Evolutionary conservation across 306 rosid species (phyloP).

Genomic region (cucumber (Cucumis sativus)): DNA sequence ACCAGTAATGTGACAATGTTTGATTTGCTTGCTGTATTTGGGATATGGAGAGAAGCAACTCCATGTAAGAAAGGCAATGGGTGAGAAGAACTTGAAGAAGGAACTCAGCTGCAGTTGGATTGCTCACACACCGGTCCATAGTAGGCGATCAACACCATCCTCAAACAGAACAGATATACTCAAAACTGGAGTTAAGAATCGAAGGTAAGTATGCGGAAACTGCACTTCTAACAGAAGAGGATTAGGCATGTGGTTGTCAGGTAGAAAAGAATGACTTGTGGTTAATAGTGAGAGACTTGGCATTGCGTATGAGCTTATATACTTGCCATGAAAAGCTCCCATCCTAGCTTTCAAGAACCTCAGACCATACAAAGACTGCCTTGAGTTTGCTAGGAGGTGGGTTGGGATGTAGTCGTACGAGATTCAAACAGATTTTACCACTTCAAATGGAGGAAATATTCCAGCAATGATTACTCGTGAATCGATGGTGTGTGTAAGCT

Average conservation of each 20-base stretch:
- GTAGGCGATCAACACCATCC: constrained; percentile 56
- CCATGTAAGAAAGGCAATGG: constrained; percentile 36
- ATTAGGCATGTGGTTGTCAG: constrained; percentile 22
- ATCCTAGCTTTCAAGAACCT: constrained; percentile 38
- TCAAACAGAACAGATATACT: constrained; percentile 33
- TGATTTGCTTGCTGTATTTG: constrained; percentile 34
- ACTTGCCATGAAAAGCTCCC: constrained; percentile 23
- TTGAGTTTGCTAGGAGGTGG: constrained; percentile 41
- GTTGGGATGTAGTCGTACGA: constrained; percentile 30
- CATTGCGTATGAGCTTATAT: constrained; percentile 43
- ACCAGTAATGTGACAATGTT: constrained; percentile 43
- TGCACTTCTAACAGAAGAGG: constrained; percentile 23
- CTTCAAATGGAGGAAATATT: constrained; percentile 34
- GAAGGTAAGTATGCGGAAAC: constrained; percentile 16
- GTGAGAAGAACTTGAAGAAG: constrained; percentile 34
- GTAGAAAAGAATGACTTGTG: constrained; percentile 37
- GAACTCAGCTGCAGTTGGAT: constrained; percentile 51
- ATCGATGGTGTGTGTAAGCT: not conserved
- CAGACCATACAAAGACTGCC: constrained; percentile 45
- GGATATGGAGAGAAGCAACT: constrained; percentile 50
- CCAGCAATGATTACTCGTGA: constrained; percentile 53
- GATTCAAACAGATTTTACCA: constrained; percentile 53
- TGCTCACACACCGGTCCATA: constrained; percentile 33
- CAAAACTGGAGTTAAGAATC: constrained; percentile 26
- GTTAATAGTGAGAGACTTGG: constrained; percentile 55